phyloP scores from a whole-genome alignment of 441 rosid species.

The Jatropha podagrica region DNA sequence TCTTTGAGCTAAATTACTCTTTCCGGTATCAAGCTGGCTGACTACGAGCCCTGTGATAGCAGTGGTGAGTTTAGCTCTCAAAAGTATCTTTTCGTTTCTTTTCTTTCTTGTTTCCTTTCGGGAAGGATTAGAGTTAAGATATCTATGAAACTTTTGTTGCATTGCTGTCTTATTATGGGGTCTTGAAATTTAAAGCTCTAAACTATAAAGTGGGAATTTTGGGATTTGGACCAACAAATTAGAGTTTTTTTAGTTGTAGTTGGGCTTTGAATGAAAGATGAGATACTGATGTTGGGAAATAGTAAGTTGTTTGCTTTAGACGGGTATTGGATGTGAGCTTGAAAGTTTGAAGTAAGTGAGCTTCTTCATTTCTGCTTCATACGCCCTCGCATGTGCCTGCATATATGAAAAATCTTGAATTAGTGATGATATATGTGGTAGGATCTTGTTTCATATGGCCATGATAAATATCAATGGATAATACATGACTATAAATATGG shows the following conservation, averaged over 20 bases:
- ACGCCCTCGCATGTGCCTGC: not conserved
- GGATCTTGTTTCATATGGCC: not conserved
- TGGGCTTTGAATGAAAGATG: not conserved
- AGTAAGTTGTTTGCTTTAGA: not conserved
- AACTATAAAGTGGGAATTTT: slow-evolving; percentile 2
- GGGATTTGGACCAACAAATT: not conserved
- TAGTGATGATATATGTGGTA: not conserved
- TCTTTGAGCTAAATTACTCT: slow-evolving; percentile 1
- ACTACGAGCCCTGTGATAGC: slow-evolving; percentile 69
- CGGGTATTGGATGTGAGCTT: not conserved
- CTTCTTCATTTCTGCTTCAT: not conserved
- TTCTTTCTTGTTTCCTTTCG: not conserved
- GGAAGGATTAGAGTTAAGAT: slow-evolving; percentile 1
- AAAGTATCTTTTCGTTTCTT: slow-evolving; percentile 9
- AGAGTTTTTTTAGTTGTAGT: slow-evolving; percentile 4
- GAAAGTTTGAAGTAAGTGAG: not conserved
- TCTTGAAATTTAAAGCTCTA: not conserved
- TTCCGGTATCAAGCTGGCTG: slow-evolving; percentile 33
- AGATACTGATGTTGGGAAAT: not conserved
- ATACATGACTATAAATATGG: not conserved
- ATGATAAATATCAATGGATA: not conserved
- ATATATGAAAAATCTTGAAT: not conserved
- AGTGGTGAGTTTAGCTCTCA: slow-evolving; percentile 52
- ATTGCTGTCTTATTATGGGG: not conserved
- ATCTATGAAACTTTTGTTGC: slow-evolving; percentile 11